Evolutionary conservation across 495 filamentous ascomycete species (phyloP), one percentile per base, ranked within the genome.

Genomic region (Lophium mytilinum): DNA sequence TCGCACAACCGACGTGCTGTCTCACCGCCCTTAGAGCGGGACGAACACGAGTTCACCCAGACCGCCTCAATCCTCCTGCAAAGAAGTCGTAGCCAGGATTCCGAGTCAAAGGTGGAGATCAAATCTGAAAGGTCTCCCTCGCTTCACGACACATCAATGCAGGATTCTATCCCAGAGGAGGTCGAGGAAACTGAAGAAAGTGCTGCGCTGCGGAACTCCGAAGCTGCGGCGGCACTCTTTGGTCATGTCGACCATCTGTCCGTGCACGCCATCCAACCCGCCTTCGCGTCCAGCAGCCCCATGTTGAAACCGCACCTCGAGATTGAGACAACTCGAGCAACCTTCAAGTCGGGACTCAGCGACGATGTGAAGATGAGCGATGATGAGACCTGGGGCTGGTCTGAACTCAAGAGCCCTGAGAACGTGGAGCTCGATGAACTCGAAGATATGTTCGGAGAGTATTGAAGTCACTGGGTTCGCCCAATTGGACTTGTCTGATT

Each of bases 11-110:
- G 83, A 54, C 83, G 86, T 53, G 85, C 83, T 8, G 81, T 81
- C 49, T 90, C 87, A 59, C 93, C 94, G 48, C 90, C 89, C 19
- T 79, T 97, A 33, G 93, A 98, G 74, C 87, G 88, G 60, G 93
- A 97, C 61, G 93, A 98, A 74, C 88, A 86, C 64, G 93, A 97
- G 72, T 98, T 98, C 67, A 96, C 89, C 3, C 89, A 92, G 72
- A 96, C 92, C 6, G 93, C 93, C 10, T 61, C 57, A 1, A 51
- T 49, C 35, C 53, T 96, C 70, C 89, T 89, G 63, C 87, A 86
- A 73, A 81, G 87, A 56, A 88, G 80, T 55, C 74, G 79, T 56
- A 80, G 71, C 61, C 17, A 56, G 49, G 56, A 55, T 41, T 49
- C 54, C 3, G 64, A 62, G 41, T 30, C 50, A 7, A 33, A 50